Conservation (phyloP, 176 grass and related monocot genomes). For the Oryza nivara region DNA sequence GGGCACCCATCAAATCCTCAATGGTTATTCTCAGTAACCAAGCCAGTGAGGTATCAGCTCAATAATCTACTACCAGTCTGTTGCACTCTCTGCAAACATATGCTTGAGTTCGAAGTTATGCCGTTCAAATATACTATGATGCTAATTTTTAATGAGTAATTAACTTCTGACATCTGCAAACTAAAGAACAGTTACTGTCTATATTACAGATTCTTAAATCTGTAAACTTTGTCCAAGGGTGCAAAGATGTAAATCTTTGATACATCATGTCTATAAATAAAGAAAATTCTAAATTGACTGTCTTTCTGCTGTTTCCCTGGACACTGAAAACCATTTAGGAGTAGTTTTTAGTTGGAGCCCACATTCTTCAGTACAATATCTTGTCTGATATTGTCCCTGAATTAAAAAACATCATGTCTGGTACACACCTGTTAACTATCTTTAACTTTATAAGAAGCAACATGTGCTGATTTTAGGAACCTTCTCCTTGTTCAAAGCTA, state of each 20-base stretch:
- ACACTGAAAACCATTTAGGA: background rate
- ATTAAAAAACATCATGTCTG: background rate
- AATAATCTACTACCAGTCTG: constrained; percentile 5
- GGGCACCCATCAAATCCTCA: background rate
- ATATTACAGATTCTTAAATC: background rate
- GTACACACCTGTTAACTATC: background rate
- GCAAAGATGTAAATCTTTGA: background rate
- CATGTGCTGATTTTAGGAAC: constrained; percentile 24
- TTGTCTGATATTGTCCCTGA: background rate
- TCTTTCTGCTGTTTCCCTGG: constrained; percentile 1
- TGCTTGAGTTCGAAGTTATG: background rate
- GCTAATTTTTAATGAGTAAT: background rate
- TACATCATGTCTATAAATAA: background rate
- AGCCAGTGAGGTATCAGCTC: background rate
- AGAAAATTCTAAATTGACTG: background rate
- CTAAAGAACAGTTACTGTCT: background rate
- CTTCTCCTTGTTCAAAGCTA: constrained; percentile 17
- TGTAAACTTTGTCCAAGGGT: background rate
- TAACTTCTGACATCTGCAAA: background rate
- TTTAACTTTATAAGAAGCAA: constrained; percentile 2
- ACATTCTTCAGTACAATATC: constrained; percentile 15
- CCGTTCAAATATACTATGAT: constrained; percentile 1
- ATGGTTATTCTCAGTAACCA: background rate
- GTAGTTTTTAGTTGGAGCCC: background rate
- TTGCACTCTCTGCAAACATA: background rate